Evolutionary conservation across 2,329 filamentous ascomycete genomes (phyloP).

Genomic region (Kalaharituber pfeilii): DNA sequence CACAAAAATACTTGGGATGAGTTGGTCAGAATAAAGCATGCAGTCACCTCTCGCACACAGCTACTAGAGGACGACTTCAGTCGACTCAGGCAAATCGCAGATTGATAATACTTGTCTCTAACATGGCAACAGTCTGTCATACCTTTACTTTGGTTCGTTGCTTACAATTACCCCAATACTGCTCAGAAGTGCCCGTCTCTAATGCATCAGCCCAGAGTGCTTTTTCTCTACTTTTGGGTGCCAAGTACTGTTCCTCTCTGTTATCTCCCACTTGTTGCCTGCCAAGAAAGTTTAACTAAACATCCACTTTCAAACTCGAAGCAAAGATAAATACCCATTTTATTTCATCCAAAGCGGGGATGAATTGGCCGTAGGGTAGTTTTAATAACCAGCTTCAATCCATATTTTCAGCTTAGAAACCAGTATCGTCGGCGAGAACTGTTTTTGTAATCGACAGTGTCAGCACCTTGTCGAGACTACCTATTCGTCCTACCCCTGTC

Average conservation of each 20-base stretch:
- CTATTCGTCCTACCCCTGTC: too few species aligned
- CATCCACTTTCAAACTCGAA: background rate
- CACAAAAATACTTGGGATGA: constrained; percentile 14
- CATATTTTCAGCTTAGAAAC: background rate
- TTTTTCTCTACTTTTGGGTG: too few species aligned
- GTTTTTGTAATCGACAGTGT: background rate
- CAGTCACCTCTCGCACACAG: constrained; percentile 15
- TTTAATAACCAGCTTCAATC: background rate
- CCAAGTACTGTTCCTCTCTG: too few species aligned
- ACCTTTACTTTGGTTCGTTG: background rate
- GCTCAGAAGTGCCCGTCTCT: background rate
- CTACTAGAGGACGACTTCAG: constrained; percentile 15
- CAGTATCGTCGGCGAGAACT: background rate
- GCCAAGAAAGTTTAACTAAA: background rate
- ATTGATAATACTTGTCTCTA: constrained; percentile 1
- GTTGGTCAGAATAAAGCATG: constrained; percentile 16
- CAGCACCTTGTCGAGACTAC: background rate
- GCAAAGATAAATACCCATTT: too few species aligned
- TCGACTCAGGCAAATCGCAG: constrained; percentile 13
- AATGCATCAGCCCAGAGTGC: background rate
- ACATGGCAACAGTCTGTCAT: background rate
- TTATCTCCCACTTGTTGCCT: too few species aligned
- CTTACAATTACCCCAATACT: background rate
- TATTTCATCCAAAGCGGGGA: too few species aligned
- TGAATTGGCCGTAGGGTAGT: too few species aligned